phyloP scores from a whole-genome alignment of 139 green algal species.

The Spirogloea muscicola region DNA sequence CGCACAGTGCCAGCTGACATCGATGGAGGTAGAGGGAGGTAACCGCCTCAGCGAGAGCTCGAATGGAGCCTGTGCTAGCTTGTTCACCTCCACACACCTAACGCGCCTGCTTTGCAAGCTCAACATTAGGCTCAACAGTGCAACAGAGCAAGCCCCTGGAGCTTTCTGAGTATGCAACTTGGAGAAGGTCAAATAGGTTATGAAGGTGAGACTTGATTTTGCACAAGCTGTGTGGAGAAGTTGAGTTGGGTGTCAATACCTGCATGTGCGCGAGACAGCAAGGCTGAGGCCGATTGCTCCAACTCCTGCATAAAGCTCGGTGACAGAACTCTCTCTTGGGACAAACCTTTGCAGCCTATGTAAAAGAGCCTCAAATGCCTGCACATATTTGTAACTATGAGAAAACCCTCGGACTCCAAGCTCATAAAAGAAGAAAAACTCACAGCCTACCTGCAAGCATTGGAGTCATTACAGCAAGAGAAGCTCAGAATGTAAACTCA shows the following conservation, averaged over 20 bases:
- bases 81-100: conserved; percentile 69
- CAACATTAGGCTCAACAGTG: no score
- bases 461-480: not conserved
- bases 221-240: not conserved
- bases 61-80: conserved; percentile 16
- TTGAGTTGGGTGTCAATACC: not conserved
- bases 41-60: conserved; percentile 39
- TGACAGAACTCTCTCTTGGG: conserved; percentile 39
- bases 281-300: conserved; percentile 69
- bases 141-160: not conserved
- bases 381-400: not conserved
- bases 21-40: not conserved
- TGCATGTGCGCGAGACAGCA: not conserved
- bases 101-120: conserved; percentile 18
- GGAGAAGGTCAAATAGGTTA: not conserved
- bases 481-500: not conserved
- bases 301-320: conserved; percentile 71
- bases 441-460: no score
- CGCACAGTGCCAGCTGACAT: conserved; percentile 21
- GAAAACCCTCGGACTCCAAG: no score
- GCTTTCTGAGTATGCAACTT: not conserved
- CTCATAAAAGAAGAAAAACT: no score
- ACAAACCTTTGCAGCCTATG: conserved; percentile 48
- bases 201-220: not conserved
- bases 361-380: conserved; percentile 57